Percentiles rank a stretch among this genome's conserved stretches.
phyloP scores from a whole-genome alignment of 2,329 filamentous ascomycete genomes.

The Pseudopyricularia cyperi region DNA sequence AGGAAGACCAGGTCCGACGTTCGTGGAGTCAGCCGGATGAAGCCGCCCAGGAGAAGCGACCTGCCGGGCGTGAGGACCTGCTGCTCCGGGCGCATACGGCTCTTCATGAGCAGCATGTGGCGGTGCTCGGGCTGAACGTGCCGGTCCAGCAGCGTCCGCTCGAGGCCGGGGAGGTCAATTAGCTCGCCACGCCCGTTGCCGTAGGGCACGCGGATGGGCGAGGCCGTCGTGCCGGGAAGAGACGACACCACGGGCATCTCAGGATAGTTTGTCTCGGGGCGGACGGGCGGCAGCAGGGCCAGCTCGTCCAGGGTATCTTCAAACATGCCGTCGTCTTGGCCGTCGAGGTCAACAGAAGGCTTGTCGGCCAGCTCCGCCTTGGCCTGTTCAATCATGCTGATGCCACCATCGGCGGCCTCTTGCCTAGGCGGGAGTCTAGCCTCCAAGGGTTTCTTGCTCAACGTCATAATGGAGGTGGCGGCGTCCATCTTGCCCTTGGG shows the following conservation, averaged over 20 bases:
- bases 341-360: background rate
- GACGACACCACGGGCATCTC: conserved; percentile 77
- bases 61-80: conserved; percentile 59
- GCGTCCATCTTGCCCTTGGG: conserved; percentile 54
- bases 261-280: conserved; percentile 61
- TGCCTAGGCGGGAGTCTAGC: conserved; percentile 10
- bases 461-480: conserved; percentile 13
- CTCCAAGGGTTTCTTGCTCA: conserved; percentile 11
- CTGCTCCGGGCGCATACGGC: conserved; percentile 61
- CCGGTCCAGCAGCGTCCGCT: conserved; percentile 57
- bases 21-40: conserved; percentile 75
- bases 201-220: conserved; percentile 85
- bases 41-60: conserved; percentile 71
- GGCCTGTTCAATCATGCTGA: background rate
- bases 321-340: conserved; percentile 9
- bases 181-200: conserved; percentile 78
- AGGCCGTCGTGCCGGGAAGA: conserved; percentile 85
- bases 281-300: conserved; percentile 63
- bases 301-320: conserved; percentile 21
- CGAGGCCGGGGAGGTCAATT: conserved; percentile 81
- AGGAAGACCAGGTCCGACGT: conserved; percentile 50
- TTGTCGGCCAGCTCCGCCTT: conserved; percentile 1
- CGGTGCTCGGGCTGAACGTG: conserved; percentile 57
- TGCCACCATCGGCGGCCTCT: background rate
- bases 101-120: conserved; percentile 63